Percentiles rank a stretch among this genome's conserved stretches.
These are phyloP conservation scores for Oryza longistaminata DNA, from an alignment of 176 grass and related monocot genomes.

Conservation along the genomic window DNA sequence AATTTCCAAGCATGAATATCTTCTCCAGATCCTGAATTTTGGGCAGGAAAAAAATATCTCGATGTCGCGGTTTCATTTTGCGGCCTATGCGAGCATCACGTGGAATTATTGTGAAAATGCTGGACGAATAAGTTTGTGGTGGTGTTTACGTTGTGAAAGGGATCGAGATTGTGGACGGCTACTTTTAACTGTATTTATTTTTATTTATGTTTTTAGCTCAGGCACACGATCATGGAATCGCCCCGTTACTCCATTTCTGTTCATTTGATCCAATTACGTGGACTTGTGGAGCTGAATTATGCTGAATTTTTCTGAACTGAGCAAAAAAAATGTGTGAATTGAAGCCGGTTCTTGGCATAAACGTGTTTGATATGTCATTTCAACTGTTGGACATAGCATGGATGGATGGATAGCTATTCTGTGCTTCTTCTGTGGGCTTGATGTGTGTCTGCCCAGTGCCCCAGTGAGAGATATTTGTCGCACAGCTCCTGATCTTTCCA, in stretches of 20 bases:
- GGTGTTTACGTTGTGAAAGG: neutral
- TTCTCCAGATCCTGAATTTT: conserved; percentile 2
- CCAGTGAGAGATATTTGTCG: conserved; percentile 23
- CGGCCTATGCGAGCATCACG: neutral
- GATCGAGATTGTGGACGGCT: neutral
- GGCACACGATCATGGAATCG: neutral
- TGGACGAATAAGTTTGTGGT: neutral
- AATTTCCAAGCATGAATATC: neutral
- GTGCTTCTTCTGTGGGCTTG: neutral
- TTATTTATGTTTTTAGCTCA: neutral
- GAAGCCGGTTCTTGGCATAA: neutral
- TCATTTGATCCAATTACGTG: neutral
- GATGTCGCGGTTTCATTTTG: neutral
- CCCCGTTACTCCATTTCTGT: neutral
- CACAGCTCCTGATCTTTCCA: neutral
- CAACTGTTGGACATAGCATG: neutral
- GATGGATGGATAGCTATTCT: neutral
- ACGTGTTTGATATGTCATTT: conserved; percentile 3
- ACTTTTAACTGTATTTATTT: too few species aligned
- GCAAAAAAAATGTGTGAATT: neutral
- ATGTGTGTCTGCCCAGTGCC: neutral
- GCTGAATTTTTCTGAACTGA: neutral
- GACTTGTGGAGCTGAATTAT: neutral
- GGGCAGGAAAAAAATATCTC: conserved; percentile 36
- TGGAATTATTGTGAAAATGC: neutral